These are phyloP conservation scores for Cryptococcus maquisensis DNA, from an alignment of 1,284 basidiomycete genomes.

Conservation along the genomic window DNA sequence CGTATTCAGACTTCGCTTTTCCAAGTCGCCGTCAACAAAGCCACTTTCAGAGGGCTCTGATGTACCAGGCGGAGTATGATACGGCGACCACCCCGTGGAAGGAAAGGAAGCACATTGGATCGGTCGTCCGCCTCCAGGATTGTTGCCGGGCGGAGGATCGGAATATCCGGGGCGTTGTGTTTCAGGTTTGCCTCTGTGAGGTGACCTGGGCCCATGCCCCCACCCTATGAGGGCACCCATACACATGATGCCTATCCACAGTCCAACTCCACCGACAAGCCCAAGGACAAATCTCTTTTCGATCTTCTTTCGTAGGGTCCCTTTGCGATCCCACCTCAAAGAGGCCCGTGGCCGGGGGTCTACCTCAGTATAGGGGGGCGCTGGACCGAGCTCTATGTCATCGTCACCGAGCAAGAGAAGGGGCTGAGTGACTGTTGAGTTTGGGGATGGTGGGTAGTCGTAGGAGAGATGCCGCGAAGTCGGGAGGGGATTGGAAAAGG, in stretches of 20 bases:
- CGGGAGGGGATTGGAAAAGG: neutral
- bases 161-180: neutral
- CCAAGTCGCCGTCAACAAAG: neutral
- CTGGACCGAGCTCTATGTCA: conserved; percentile 14
- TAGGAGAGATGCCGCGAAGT: neutral
- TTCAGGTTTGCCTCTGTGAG: neutral
- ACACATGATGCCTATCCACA: conserved; percentile 1
- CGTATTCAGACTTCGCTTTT: conserved; percentile 7
- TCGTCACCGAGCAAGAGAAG: conserved; percentile 2
- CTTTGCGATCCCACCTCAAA: neutral
- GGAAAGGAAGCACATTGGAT: conserved; percentile 1
- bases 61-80: neutral
- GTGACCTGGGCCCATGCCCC: neutral
- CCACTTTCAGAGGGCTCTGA: neutral
- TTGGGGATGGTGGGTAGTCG: conserved; percentile 6
- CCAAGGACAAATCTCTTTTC: conserved; percentile 6
- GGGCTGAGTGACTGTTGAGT: conserved; percentile 2
- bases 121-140: neutral
- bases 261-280: neutral
- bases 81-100: neutral
- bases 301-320: neutral
- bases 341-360: conserved; percentile 1
- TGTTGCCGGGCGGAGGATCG: neutral
- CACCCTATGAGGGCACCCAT: neutral
- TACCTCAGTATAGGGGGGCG: conserved; percentile 10